Percentiles rank a stretch among this genome's conserved stretches.
phyloP scores from a whole-genome alignment of 305 asterid genomes.

The Solanum hybrid region DNA sequence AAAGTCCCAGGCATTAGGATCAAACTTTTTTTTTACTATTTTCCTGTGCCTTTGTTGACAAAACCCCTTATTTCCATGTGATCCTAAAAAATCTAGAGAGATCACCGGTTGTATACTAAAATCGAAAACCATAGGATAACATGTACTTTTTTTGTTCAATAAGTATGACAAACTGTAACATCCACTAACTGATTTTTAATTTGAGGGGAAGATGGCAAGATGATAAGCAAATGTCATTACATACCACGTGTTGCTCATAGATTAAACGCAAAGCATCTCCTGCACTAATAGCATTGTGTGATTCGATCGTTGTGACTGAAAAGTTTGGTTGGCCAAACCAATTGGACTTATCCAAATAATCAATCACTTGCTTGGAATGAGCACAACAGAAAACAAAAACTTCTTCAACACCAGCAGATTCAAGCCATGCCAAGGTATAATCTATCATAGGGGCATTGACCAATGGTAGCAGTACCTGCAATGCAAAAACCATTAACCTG shows the following conservation, averaged over 20 bases:
- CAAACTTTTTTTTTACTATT: background rate
- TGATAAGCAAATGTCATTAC: constrained; percentile 4
- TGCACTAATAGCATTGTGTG: constrained; percentile 68
- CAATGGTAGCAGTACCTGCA: constrained; percentile 72
- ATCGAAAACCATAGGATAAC: background rate
- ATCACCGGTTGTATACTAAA: background rate
- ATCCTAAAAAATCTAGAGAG: background rate
- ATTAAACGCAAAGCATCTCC: constrained; percentile 91
- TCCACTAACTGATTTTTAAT: background rate
- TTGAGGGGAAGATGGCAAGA: background rate
- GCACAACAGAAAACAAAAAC: constrained; percentile 94
- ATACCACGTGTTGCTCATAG: constrained; percentile 83
- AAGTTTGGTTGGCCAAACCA: constrained; percentile 75
- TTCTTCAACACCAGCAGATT: constrained; percentile 92
- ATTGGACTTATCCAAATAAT: constrained; percentile 55
- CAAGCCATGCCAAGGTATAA: constrained; percentile 95
- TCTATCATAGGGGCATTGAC: constrained; percentile 92
- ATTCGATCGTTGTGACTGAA: constrained; percentile 64
- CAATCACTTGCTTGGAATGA: constrained; percentile 83
- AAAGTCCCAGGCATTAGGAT: background rate
- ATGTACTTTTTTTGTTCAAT: background rate
- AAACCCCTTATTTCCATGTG: background rate
- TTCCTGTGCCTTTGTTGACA: background rate
- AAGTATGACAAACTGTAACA: background rate
- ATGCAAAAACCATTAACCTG: background rate